Conservation (phyloP, 2,329 filamentous ascomycete genomes). For the Trichophaea hybrida region DNA sequence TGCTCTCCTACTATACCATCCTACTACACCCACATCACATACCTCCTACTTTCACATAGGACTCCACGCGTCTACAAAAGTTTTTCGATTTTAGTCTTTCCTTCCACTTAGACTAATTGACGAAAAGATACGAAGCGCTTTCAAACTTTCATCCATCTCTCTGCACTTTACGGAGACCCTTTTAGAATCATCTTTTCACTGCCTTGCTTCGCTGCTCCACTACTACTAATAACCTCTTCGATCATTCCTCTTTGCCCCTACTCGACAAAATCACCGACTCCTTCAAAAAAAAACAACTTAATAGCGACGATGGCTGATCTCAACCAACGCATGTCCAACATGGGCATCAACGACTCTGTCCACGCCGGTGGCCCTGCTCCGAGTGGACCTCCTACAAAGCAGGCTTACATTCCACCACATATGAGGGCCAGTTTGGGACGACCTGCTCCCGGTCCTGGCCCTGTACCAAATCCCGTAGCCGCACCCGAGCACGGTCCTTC, state of each 20-base stretch:
- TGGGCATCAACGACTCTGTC: constrained; percentile 42
- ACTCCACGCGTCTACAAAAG: constrained; percentile 8
- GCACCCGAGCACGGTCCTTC: constrained; percentile 28
- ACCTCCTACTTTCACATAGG: constrained; percentile 9
- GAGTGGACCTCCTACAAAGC: constrained; percentile 36
- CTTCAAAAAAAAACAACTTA: neutral
- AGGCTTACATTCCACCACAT: constrained; percentile 76
- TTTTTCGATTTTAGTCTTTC: constrained; percentile 16
- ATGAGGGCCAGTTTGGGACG: constrained; percentile 47
- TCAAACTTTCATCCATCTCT: neutral
- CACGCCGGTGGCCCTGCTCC: constrained; percentile 36
- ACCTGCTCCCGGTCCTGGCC: neutral
- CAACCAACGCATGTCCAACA: constrained; percentile 62
- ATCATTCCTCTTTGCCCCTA: neutral
- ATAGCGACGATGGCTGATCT: constrained; percentile 60
- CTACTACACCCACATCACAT: constrained; percentile 6
- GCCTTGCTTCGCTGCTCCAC: neutral
- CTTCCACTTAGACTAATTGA: constrained; percentile 19
- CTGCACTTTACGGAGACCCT: neutral
- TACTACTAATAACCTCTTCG: neutral
- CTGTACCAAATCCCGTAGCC: constrained; percentile 2
- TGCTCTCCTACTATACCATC: constrained; percentile 10
- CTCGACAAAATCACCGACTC: neutral
- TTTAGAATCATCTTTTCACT: neutral
- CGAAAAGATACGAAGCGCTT: constrained; percentile 11